These are phyloP conservation scores for Zea luxurians DNA, from an alignment of 176 grass and related monocot genomes.

Conservation along the genomic window DNA sequence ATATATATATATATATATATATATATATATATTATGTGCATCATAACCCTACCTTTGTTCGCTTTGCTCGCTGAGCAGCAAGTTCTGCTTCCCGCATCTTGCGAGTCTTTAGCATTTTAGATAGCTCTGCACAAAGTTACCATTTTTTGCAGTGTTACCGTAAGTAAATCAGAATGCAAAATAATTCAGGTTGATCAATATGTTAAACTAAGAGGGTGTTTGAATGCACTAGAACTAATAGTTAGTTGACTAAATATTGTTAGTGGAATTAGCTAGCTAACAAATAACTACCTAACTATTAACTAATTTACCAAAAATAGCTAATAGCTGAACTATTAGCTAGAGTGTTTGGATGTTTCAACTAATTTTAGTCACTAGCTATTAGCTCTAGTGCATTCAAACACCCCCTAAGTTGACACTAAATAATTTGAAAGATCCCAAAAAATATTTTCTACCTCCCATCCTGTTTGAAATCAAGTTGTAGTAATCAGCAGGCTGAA, in stretches of 20 bases:
- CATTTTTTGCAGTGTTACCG: slow-evolving; percentile 25
- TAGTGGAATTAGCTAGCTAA: too few species aligned
- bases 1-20: background rate
- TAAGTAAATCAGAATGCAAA: slow-evolving; percentile 9
- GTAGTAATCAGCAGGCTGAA: slow-evolving; percentile 82
- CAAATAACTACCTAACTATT: too few species aligned
- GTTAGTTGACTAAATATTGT: too few species aligned
- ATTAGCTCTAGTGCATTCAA: too few species aligned
- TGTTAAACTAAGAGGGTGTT: too few species aligned
- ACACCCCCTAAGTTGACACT: background rate
- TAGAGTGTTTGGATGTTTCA: too few species aligned
- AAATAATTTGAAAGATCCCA: background rate
- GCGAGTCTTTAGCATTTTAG: slow-evolving; percentile 79
- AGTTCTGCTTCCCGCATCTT: slow-evolving; percentile 88
- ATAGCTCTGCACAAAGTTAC: slow-evolving; percentile 47
- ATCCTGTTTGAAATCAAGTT: slow-evolving; percentile 61
- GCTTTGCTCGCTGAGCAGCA: slow-evolving; percentile 70
- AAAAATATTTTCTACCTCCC: slow-evolving; percentile 46
- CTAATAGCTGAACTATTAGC: too few species aligned
- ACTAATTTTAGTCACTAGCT: too few species aligned
- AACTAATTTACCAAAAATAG: too few species aligned
- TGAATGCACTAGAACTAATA: too few species aligned
- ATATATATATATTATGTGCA: background rate
- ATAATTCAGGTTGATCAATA: background rate
- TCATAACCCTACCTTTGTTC: slow-evolving; percentile 64